These are phyloP conservation scores for Coemansia sp. DNA, from an alignment of 192 early-diverging fungal genomes.

Conservation along the genomic window DNA sequence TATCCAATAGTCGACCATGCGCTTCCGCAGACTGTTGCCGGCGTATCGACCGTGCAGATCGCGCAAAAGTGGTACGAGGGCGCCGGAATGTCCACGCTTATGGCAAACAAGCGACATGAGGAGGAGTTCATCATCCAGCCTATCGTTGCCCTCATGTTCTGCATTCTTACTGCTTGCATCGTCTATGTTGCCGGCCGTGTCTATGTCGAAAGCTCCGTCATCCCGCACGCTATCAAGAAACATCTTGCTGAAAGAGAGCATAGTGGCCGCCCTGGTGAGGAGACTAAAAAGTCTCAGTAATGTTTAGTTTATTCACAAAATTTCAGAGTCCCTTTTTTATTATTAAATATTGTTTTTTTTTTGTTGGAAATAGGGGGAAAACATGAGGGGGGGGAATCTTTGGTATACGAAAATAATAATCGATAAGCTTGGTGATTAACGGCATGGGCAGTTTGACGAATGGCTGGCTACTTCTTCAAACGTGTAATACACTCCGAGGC, in stretches of 20 bases:
- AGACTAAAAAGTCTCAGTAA: constrained; percentile 33
- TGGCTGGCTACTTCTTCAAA: constrained; percentile 47
- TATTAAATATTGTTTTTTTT: too few species aligned
- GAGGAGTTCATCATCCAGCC: constrained; percentile 52
- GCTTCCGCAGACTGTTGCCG: constrained; percentile 39
- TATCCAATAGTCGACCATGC: constrained; percentile 39
- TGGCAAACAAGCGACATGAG: constrained; percentile 45
- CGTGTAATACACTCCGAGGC: constrained; percentile 37
- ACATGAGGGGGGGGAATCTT: too few species aligned
- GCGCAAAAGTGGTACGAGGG: constrained; percentile 48
- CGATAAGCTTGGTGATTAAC: neutral
- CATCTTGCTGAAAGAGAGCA: constrained; percentile 6
- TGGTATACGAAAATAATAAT: neutral
- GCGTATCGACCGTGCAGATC: constrained; percentile 49
- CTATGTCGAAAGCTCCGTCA: constrained; percentile 48
- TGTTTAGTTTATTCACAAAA: neutral
- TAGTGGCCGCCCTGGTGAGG: neutral
- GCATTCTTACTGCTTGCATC: constrained; percentile 44
- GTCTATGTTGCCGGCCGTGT: constrained; percentile 54
- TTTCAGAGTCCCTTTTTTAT: too few species aligned
- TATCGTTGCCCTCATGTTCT: constrained; percentile 49
- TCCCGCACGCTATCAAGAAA: constrained; percentile 25
- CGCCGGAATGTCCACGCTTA: constrained; percentile 23
- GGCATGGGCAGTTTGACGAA: constrained; percentile 29
- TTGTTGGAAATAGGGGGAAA: too few species aligned